Base-by-base conservation (phyloP, 2,329 filamentous ascomycete species). In the Exophiala lecanii-corni region DNA sequence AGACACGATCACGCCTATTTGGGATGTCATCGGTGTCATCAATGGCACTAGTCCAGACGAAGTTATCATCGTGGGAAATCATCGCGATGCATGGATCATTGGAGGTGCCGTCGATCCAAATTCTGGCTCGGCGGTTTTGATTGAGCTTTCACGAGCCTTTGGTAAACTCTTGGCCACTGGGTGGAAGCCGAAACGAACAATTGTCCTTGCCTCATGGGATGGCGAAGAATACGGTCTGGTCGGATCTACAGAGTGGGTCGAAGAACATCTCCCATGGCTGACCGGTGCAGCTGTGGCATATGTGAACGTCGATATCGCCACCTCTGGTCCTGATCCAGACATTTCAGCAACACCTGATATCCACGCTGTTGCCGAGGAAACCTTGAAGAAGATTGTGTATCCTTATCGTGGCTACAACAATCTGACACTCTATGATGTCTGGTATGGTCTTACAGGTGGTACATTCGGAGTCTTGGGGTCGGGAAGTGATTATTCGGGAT, bases 21-120 rank as follows among this genome's bases (percentile, higher is more conserved):
- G 54, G 51, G 52, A 60, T 35, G 42, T 51, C 12, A 51, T 60
- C 37, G 57, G 57, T 7, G 56, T 59, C 20, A 59, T 60, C 39
- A 60, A 59, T 19, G 57, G 57, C 15, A 59, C 57, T 7, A 50
- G 46, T 13, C 31, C 45, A 33, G 61, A 66, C 47, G 63, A 67
- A 26, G 70, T 72, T 4, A 59, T 75, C 12, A 59, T 76, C 19
- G 62, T 76, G 17, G 73, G 73, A 3, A 75, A 76, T 26, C 73
- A 76, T 45, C 66, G 73, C 9, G 73, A 76, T 57, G 73, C 73
- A 0, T 76, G 73, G 73, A 71, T 75, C 7, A 62, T 73, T 18
- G 73, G 73, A 4, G 73, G 73, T 3, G 73, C 73, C 1, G 69
- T 68, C 0, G 73, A 76, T 39, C 73, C 73, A 2, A 75, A 75